Evolutionary conservation across 2,329 filamentous ascomycete genomes (phyloP), one percentile per base, ranked within the genome.

Genomic region (Talaromyces albobiverticillius): DNA sequence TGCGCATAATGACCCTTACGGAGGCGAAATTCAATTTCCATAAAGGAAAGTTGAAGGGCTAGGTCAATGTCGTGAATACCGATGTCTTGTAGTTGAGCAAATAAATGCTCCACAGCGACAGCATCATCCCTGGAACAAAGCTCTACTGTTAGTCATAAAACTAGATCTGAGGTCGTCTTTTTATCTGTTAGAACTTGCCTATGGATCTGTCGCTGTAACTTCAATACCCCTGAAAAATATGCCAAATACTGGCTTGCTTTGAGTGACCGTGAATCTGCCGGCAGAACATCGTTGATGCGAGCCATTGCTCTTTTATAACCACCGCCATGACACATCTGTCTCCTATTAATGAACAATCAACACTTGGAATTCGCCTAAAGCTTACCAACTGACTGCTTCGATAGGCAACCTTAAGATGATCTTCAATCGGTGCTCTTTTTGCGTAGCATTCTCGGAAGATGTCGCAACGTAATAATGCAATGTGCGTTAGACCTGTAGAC

Each of bases 381-480:
- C 70, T 51, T 61, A 82, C 77, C 47, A 85, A 76, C 56, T 86
- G 82, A 2, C 90, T 87, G 53, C 86, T 80, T 4, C 88, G 83
- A 61, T 89, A 90, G 0, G 80, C 85, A 31, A 89, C 82, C 61
- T 87, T 89, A 29, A 96, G 78, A 47, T 85, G 81, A 61, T 97
- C 93, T 59, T 95, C 90, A 41, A 92, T 82, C 0, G 85, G 80
- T 32, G 80, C 79, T 46, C 76, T 75, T n/a, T 76, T 72, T 3
- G 79, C 76, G 64, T 96, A 87, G 59, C 89, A 91, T 51, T 85
- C 80, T 14, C 91, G 77, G 55, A 95, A 91, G 0, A 90, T 78
- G 59, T 95, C 87, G 63, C 85, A 78, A 71, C 38, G 88, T 80
- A 61, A 84, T 68, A 72, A 74, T 9, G 77, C 68, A 26, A 85